Conservation (phyloP, 129 eudicot species). For the Logfia minima region DNA sequence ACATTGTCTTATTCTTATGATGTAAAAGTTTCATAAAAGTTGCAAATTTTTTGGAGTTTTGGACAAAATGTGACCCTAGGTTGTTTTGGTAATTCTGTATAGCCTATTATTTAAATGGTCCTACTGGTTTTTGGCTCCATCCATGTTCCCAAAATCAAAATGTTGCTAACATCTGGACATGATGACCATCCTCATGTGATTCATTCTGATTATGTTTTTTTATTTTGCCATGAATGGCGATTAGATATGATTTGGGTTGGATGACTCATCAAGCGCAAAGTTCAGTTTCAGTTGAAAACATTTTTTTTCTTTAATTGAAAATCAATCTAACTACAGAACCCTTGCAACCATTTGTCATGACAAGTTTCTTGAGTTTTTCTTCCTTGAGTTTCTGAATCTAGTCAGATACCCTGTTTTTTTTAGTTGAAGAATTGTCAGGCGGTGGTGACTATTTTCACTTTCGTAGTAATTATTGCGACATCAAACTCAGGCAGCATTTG, state of each 20-base stretch:
- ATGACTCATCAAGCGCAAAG: neutral
- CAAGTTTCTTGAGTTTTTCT: neutral
- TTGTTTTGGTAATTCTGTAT: conserved; percentile 26
- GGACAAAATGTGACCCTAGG: conserved; percentile 18
- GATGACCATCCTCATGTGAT: conserved; percentile 35
- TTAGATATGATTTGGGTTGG: conserved; percentile 30
- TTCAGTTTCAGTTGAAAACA: neutral
- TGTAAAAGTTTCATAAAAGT: conserved; percentile 5
- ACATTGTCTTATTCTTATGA: conserved; percentile 12
- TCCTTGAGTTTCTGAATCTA: neutral
- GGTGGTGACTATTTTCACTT: neutral
- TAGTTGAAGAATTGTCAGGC: neutral
- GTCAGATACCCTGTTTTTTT: neutral
- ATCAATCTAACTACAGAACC: too few species aligned
- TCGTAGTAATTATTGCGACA: neutral
- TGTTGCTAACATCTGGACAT: conserved; percentile 22
- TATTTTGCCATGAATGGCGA: conserved; percentile 21
- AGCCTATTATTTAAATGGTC: conserved; percentile 27
- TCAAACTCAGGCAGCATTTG: neutral
- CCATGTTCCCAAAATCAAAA: conserved; percentile 16
- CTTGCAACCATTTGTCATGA: neutral
- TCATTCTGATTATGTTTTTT: conserved; percentile 31
- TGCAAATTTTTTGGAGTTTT: conserved; percentile 6
- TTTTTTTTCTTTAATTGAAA: neutral
- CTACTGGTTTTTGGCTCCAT: conserved; percentile 27